Conservation (phyloP, 2,329 filamentous ascomycete species). For the Fusarium veterinarium region DNA sequence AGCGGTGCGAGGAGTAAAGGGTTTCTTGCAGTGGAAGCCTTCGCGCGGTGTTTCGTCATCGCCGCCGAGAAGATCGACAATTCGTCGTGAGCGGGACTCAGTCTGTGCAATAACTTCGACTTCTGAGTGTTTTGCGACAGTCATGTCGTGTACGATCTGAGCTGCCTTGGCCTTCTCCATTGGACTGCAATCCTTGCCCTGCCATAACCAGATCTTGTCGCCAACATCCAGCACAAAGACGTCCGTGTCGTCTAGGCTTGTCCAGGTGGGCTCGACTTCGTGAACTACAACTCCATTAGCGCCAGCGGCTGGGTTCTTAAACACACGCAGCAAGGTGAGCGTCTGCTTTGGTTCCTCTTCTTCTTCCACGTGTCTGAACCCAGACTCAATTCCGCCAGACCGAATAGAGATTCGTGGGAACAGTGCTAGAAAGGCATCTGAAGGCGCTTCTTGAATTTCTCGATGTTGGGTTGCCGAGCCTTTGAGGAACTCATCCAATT, state of each 20-base stretch:
- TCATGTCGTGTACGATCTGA: constrained; percentile 74
- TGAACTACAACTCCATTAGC: constrained; percentile 66
- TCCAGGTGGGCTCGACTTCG: constrained; percentile 71
- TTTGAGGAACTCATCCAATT: constrained; percentile 74
- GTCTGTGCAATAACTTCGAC: constrained; percentile 73
- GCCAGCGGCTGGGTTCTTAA: constrained; percentile 65
- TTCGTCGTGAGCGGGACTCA: constrained; percentile 64
- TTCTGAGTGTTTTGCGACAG: constrained; percentile 70
- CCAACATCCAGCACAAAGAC: constrained; percentile 73
- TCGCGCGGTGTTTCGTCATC: constrained; percentile 53
- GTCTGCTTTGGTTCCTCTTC: constrained; percentile 55
- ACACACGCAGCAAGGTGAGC: constrained; percentile 69
- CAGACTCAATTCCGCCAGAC: constrained; percentile 69
- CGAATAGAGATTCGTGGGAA: constrained; percentile 72
- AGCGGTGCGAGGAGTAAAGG: constrained; percentile 46
- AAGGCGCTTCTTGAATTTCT: constrained; percentile 69
- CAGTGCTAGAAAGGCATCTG: constrained; percentile 68
- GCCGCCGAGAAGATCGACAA: constrained; percentile 68
- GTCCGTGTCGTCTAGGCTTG: constrained; percentile 72
- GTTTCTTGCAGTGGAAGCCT: constrained; percentile 56
- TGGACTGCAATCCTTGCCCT: constrained; percentile 71
- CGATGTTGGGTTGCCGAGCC: constrained; percentile 73
- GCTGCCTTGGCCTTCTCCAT: constrained; percentile 78
- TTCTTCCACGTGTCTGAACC: constrained; percentile 72
- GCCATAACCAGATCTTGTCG: constrained; percentile 77